Percentiles rank a stretch among this genome's conserved stretches.
These are phyloP conservation scores for Fusarium nematophilum DNA, from an alignment of 2,329 filamentous ascomycete species.

Conservation along the genomic window DNA sequence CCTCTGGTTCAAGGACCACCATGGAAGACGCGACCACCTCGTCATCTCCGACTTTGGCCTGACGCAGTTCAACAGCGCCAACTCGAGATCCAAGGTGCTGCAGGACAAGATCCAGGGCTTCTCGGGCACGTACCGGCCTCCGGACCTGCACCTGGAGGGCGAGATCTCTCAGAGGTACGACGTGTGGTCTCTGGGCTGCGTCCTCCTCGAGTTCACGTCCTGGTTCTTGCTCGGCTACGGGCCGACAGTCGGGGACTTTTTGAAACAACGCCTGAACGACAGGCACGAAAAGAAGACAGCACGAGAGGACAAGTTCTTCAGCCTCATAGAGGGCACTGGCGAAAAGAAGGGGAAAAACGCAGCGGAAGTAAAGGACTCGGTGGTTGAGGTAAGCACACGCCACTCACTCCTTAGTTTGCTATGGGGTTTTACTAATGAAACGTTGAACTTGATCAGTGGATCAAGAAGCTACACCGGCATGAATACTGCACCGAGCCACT, in stretches of 20 bases:
- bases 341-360: too few relatives aligned
- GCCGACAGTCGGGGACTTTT: background rate
- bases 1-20: constrained; percentile 8
- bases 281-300: background rate
- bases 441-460: background rate
- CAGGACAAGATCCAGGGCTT: background rate
- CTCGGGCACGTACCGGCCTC: constrained; percentile 4
- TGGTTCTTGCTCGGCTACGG: constrained; percentile 10
- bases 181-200: constrained; percentile 14
- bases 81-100: constrained; percentile 1
- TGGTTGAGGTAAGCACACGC: background rate
- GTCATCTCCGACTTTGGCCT: constrained; percentile 21
- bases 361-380: background rate
- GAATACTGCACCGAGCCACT: background rate
- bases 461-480: background rate
- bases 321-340: background rate
- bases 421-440: background rate
- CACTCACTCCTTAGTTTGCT: too few relatives aligned
- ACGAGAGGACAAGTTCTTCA: constrained; percentile 5
- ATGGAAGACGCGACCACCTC: background rate
- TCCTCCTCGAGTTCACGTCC: constrained; percentile 10
- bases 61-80: background rate
- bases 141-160: constrained; percentile 1
- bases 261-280: background rate
- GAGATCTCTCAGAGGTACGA: constrained; percentile 7